These are phyloP conservation scores for Pythium biforme DNA, from an alignment of 352 stramenopile species.

Conservation along the genomic window DNA sequence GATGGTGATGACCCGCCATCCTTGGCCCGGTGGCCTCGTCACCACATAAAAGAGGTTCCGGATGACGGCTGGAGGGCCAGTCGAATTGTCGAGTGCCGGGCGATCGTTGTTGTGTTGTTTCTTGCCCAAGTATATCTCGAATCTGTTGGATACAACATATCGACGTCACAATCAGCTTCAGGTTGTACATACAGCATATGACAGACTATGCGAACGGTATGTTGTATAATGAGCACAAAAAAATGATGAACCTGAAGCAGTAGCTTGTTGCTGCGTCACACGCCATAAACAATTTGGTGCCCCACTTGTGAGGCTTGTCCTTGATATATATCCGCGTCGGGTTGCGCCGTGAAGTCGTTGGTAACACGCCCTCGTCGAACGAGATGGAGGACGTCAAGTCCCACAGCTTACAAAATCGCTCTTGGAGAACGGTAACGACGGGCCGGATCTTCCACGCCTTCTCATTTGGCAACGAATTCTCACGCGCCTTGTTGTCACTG, in stretches of 20 bases:
- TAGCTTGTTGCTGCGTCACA: no score
- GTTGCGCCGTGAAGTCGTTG: slow-evolving; percentile 24
- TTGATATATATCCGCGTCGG: slow-evolving; percentile 36
- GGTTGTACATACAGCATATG: no score
- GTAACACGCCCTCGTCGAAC: slow-evolving; percentile 34
- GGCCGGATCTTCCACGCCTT: slow-evolving; percentile 11
- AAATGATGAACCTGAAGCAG: no score
- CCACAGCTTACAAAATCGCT: not conserved
- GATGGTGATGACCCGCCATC: slow-evolving; percentile 1
- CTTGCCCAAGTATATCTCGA: no score
- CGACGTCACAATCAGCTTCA: no score
- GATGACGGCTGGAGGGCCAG: slow-evolving; percentile 24
- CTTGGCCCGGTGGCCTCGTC: not conserved
- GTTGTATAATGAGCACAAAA: no score
- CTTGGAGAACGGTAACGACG: not conserved
- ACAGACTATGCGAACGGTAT: no score
- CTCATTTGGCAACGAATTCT: no score
- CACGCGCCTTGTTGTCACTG: slow-evolving; percentile 11
- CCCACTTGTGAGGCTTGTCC: slow-evolving; percentile 36
- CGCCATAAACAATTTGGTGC: slow-evolving; percentile 35
- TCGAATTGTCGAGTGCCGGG: slow-evolving; percentile 22
- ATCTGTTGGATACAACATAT: no score
- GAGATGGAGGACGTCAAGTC: slow-evolving; percentile 9
- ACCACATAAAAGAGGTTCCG: slow-evolving; percentile 20
- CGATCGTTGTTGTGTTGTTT: no score